A percentile compares a stretch with the other conserved stretches of the same genome.
phyloP scores from a whole-genome alignment of 345 rosid genomes.

The Isatis tinctoria region DNA sequence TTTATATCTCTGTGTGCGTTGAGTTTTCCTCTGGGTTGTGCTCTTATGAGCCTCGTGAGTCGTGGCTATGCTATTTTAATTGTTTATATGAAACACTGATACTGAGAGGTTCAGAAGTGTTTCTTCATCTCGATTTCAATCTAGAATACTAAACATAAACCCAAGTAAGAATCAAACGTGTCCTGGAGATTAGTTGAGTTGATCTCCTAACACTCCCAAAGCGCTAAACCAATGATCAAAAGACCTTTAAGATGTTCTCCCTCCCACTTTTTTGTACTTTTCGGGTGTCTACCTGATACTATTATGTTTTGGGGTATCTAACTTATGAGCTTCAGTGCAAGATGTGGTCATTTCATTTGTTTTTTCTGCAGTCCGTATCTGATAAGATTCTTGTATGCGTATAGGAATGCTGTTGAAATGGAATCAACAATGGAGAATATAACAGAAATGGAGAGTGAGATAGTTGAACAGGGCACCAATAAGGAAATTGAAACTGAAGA shows the following conservation, averaged over 20 bases:
- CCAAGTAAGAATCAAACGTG: background rate
- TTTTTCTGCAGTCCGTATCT: background rate
- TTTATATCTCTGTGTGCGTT: background rate
- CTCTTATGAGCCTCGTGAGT: background rate
- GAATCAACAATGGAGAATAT: conserved; percentile 14
- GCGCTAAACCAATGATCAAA: background rate
- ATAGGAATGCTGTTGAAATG: conserved; percentile 29
- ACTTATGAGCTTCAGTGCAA: background rate
- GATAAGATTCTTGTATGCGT: background rate
- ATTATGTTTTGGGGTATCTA: background rate
- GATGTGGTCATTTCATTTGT: background rate
- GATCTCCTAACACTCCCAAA: background rate
- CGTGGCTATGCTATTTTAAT: no score
- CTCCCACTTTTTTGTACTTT: background rate
- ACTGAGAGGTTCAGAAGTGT: background rate
- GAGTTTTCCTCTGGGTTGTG: background rate
- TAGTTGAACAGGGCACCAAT: background rate
- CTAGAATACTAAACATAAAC: background rate
- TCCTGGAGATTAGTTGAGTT: background rate
- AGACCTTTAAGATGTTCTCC: background rate
- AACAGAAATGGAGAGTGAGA: conserved; percentile 15
- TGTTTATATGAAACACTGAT: background rate
- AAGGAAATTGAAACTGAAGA: conserved; percentile 1
- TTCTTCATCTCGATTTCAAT: background rate
- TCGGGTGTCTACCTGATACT: background rate